Conservation (phyloP, 352 stramenopile genomes). For the Pythium dissimile region DNA sequence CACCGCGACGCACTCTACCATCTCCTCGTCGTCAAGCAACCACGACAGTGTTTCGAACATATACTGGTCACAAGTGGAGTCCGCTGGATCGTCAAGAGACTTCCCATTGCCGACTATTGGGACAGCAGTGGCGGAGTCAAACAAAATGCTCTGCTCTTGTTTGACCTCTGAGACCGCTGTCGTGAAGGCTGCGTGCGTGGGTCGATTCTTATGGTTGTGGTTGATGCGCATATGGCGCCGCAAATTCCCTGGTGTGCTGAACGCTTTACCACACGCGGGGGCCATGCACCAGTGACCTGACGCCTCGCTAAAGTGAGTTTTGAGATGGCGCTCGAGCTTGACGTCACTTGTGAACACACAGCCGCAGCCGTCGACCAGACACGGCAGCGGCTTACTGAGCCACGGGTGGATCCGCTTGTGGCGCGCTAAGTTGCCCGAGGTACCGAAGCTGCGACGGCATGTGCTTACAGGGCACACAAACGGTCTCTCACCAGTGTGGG, state of each 20-base stretch:
- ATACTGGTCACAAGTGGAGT: no score
- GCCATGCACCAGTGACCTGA: not conserved
- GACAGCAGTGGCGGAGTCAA: no score
- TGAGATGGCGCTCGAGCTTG: constrained; percentile 11
- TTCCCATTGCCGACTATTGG: no score
- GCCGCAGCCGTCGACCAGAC: constrained; percentile 5
- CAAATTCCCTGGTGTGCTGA: not conserved
- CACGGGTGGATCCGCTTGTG: constrained; percentile 61
- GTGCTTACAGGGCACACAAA: constrained; percentile 47
- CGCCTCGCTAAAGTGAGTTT: not conserved
- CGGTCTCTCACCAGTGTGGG: constrained; percentile 71
- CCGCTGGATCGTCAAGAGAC: no score
- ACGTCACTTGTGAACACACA: constrained; percentile 15
- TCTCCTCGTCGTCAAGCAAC: no score
- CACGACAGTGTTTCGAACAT: no score
- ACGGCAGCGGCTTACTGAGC: constrained; percentile 16
- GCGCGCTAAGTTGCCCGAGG: constrained; percentile 32
- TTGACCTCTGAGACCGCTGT: no score
- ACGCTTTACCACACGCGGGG: not conserved
- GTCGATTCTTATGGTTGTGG: no score
- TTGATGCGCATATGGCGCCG: not conserved
- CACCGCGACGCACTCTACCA: no score
- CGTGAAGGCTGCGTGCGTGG: no score
- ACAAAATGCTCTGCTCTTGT: no score
- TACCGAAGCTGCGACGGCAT: constrained; percentile 68